Percentiles rank a stretch among this genome's conserved stretches.
phyloP scores from a whole-genome alignment of 257 asterid species.

The Verbascum thapsus region DNA sequence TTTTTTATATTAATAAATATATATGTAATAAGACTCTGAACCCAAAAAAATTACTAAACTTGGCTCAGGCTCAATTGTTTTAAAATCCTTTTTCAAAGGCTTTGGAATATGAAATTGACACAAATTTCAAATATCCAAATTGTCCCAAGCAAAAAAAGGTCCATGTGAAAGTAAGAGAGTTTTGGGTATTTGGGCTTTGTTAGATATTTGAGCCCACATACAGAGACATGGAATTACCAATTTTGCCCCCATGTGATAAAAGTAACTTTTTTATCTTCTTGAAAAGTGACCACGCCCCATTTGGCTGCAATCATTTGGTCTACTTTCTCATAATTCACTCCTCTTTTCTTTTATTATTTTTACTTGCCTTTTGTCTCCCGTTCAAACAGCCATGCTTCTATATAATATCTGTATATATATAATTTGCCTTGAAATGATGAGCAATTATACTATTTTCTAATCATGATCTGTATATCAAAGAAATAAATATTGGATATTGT shows the following conservation, averaged over 20 bases:
- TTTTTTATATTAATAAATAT: no score
- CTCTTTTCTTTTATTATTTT: not conserved
- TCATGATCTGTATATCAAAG: no score
- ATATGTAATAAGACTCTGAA: no score
- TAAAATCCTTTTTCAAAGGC: no score
- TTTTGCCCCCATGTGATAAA: slow-evolving; percentile 50
- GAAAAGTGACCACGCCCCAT: slow-evolving; percentile 70
- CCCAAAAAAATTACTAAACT: no score
- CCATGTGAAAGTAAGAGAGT: not conserved
- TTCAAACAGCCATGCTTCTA: not conserved
- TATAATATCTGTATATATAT: not conserved
- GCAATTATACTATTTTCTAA: not conserved
- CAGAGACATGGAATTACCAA: slow-evolving; percentile 22
- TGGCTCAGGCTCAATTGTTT: no score
- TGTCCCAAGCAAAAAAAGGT: no score
- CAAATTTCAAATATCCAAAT: no score
- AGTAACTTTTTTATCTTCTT: slow-evolving; percentile 39
- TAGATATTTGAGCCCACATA: slow-evolving; percentile 37
- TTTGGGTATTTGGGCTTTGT: slow-evolving; percentile 29
- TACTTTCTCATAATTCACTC: slow-evolving; percentile 58
- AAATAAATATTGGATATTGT: no score
- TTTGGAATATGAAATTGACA: no score
- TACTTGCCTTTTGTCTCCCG: slow-evolving; percentile 21
- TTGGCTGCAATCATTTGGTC: slow-evolving; percentile 78
- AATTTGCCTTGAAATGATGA: not conserved